Evolutionary conservation across 2,329 filamentous ascomycete genomes (phyloP).

Genomic region (Eutypa lata): DNA sequence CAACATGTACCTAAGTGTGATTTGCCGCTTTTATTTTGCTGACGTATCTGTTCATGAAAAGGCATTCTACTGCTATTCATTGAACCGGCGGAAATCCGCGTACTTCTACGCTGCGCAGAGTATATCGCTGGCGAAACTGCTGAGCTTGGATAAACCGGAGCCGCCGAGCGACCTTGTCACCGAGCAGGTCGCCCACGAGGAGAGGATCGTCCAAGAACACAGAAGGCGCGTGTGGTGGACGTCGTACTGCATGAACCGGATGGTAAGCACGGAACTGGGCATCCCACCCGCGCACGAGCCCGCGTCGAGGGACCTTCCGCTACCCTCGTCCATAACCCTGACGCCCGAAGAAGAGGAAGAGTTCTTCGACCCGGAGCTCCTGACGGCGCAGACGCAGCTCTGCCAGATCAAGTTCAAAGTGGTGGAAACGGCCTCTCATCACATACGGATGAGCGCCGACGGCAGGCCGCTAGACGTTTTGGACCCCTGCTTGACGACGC

Average conservation of each 20-base stretch:
- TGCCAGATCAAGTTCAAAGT: not conserved
- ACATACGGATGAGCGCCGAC: not conserved
- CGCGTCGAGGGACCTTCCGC: not conserved
- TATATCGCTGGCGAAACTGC: not conserved
- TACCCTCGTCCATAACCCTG: not conserved
- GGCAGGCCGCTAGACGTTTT: not conserved
- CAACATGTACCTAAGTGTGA: no score
- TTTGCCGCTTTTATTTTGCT: no score
- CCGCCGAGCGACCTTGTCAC: not conserved
- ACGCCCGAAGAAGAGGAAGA: not conserved
- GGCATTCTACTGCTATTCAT: not conserved
- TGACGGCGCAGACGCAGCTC: not conserved
- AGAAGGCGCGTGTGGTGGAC: not conserved
- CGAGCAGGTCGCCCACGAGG: not conserved
- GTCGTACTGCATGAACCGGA: not conserved
- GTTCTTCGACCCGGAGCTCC: not conserved
- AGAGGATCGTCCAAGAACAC: not conserved
- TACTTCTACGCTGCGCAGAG: not conserved
- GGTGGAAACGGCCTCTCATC: not conserved
- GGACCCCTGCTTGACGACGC: not conserved
- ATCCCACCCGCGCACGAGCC: not conserved
- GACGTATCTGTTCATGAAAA: constrained; percentile 4
- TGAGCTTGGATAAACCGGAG: not conserved
- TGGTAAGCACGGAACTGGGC: not conserved
- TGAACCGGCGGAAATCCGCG: not conserved